Base-by-base conservation (phyloP, 108 stramenopile genomes). In the Nannochloropsis granulata region DNA sequence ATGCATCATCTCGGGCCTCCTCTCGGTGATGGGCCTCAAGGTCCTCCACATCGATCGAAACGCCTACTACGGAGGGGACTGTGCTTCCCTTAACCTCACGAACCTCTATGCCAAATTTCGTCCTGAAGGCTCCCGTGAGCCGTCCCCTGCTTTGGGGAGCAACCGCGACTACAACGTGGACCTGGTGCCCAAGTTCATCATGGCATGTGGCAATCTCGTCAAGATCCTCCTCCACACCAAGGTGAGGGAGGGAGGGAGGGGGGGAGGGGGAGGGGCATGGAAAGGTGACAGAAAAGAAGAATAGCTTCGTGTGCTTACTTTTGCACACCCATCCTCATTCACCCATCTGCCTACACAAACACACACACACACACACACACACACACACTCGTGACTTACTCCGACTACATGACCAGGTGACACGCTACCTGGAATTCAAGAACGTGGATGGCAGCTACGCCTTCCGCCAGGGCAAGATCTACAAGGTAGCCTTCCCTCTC, bases 141-240 rank as follows among this genome's bases (percentile, higher is more conserved):
- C 79, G 3, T 45, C 82, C 42, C 8, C 82, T n/a, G 82, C 24
- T 12, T 80, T 23, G 12, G 85, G 12, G 81, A 83, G 56, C 45
- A 79, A 9, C 21, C 84, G 85, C 26, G 98, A 98, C 89, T 99
- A 96, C 92, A 97, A 97, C 88, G 95, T 98, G 24, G 99, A 99
- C 93, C 92, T 98, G 45, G 94, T 98, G 83, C 97, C 97, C 24
- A 99, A 99, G 91, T 97, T 98, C 91, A 97, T 99, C 90, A 98
- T 99, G 98, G 97, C 99, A 13, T 95, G 95, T 85, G 99, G 99
- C 34, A 97, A 97, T 83, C 93, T 99, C 25, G 98, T 97, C 46
- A 97, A 99, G 90, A 97, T 98, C 94, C 91, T 98, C 82, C 92
- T 97, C 79, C 96, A 97, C 92, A 96, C 97, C 84, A 97, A 97